These are phyloP conservation scores for Leonotis leonurus DNA, from an alignment of 257 asterid species.

Conservation along the genomic window DNA sequence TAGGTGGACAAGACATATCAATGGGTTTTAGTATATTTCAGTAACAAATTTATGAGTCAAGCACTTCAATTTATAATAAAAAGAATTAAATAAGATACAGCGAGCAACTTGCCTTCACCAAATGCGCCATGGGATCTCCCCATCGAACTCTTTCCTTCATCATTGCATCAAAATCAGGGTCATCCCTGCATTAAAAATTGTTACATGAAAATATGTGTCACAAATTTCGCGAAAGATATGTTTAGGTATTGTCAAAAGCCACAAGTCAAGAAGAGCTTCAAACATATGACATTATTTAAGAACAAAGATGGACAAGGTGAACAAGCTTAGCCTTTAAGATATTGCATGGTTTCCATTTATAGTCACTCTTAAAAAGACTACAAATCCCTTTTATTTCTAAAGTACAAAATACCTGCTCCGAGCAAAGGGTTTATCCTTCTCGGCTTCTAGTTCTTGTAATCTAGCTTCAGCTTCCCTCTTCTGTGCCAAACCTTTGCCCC, in stretches of 20 bases:
- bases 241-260: too few relatives aligned
- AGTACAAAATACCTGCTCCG: slow-evolving; percentile 72
- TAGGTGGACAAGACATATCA: too few relatives aligned
- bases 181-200: slow-evolving; percentile 52
- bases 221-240: too few relatives aligned
- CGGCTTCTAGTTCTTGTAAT: slow-evolving; percentile 58
- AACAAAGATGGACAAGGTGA: neutral
- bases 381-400: neutral
- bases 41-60: too few relatives aligned
- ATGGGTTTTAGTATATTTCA: too few relatives aligned
- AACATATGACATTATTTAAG: neutral
- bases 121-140: slow-evolving; percentile 98
- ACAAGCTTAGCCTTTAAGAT: neutral
- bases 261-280: neutral
- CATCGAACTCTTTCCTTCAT: slow-evolving; percentile 82
- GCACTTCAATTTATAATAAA: too few relatives aligned
- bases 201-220: slow-evolving; percentile 10
- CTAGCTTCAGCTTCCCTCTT: slow-evolving; percentile 85
- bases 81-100: neutral
- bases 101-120: slow-evolving; percentile 49
- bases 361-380: neutral
- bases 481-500: slow-evolving; percentile 94
- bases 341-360: neutral
- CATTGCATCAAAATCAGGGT: slow-evolving; percentile 79
- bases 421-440: slow-evolving; percentile 93